A percentile compares a stretch with the other conserved stretches of the same genome.
These are phyloP conservation scores for Eucalyptus cloeziana DNA, from an alignment of 345 rosid species.

Conservation along the genomic window DNA sequence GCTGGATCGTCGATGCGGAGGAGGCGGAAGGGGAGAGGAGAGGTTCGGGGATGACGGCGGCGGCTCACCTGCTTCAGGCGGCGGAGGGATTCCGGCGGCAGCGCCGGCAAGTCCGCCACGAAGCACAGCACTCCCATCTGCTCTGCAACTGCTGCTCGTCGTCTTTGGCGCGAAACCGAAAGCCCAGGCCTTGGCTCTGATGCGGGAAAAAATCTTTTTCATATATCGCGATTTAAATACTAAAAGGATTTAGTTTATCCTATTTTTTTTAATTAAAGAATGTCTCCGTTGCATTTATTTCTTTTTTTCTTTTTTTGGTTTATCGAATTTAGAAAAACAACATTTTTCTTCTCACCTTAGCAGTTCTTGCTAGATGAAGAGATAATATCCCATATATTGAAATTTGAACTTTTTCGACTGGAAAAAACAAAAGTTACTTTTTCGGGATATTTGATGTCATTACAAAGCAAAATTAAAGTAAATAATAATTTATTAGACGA, in stretches of 20 bases:
- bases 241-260: not conserved
- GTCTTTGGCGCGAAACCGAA: not conserved
- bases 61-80: constrained; percentile 56
- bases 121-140: constrained; percentile 55
- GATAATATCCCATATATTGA: not conserved
- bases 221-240: not conserved
- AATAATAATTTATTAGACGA: not conserved
- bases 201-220: not conserved
- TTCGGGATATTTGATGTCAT: not conserved
- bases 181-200: not conserved
- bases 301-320: not conserved
- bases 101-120: constrained; percentile 57
- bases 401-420: not conserved
- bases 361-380: not conserved
- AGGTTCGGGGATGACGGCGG: not conserved
- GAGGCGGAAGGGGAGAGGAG: not conserved
- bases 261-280: not conserved
- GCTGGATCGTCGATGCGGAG: not conserved
- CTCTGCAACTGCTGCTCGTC: not conserved
- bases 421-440: not conserved
- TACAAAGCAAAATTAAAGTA: not conserved
- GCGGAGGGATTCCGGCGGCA: constrained; percentile 44
- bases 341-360: not conserved
- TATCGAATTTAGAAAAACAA: not conserved
- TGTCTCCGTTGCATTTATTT: not conserved